Evolutionary conservation across 225 moss, liverwort and hornwort genomes (phyloP), one percentile per base, ranked within the genome.

Genomic region (Ulota crispa): DNA sequence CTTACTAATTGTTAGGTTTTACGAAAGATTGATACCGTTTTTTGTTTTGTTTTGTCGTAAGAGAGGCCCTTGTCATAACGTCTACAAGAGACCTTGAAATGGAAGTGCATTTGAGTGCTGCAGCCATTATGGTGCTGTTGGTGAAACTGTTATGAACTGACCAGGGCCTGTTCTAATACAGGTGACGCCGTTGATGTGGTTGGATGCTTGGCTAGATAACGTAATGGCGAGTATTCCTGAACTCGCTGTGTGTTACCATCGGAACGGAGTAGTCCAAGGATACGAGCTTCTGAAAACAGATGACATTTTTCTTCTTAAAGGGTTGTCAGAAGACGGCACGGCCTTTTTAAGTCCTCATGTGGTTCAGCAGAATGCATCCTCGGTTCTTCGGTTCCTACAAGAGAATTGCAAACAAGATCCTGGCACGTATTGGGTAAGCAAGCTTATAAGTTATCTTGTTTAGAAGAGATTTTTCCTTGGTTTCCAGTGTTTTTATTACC

Each of bases 341-440:
- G 89, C 94, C 64, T 91, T 93, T 84, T 99, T 99, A 78, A 93
- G 95, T 81, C 98, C 98, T 79, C 94, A 99, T 85, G 96, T 96
- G 20, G 93, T 99, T 62, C 92, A 99, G 83, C 92, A 99, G 70
- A 99, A 99, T 76, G 98, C 98, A 37, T 99, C 96, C 45, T 91
- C 93, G 11, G 95, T 99, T 14, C 88, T 99, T 78, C 90, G 95
- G 59, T 99, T 99, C 45, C 77, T 99, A 45, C 94, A 92, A 83
- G 95, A 99, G 34, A 99, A 99, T 78, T 99, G 98, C 92, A 96
- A 94, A 83, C 92, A 95, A 84, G 98, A 99, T 76, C 98, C 98
- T 26, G 98, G 98, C 83, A 95, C 96, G 30, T 99, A 99, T 78
- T 99, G 98, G 98, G 98, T 99, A 92, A 60, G 90, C 7, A 34